Percentiles rank a stretch among this genome's conserved stretches.
phyloP scores from a whole-genome alignment of 768 basidiomycete species.

The Boletus sensibilis region DNA sequence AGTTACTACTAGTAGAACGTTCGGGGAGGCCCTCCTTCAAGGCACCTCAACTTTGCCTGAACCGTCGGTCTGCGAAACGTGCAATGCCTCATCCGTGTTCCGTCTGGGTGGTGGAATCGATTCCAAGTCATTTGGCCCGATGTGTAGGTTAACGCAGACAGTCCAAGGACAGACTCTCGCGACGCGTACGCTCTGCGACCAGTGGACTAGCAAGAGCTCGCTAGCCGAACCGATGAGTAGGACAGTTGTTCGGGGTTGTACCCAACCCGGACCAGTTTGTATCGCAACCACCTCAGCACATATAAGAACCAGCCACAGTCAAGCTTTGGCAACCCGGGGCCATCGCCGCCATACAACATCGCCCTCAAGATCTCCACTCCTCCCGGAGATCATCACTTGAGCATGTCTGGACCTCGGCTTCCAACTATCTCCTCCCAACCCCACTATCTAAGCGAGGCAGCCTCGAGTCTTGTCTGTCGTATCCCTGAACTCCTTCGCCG shows the following conservation, averaged over 20 bases:
- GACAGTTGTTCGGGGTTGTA: neutral
- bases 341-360: neutral
- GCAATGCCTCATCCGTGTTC: neutral
- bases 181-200: neutral
- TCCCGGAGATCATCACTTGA: neutral
- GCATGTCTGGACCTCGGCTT: slow-evolving; percentile 11
- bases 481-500: slow-evolving; percentile 20
- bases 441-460: slow-evolving; percentile 9
- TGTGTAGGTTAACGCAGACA: neutral
- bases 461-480: slow-evolving; percentile 11
- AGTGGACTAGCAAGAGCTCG: neutral
- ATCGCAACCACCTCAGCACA: slow-evolving; percentile 14
- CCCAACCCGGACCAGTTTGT: slow-evolving; percentile 2
- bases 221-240: neutral
- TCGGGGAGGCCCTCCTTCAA: neutral
- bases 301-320: slow-evolving; percentile 10
- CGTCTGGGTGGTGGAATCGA: neutral
- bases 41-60: neutral
- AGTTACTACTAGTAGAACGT: neutral
- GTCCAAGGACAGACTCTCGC: neutral
- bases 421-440: neutral
- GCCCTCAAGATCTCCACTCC: neutral
- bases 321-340: neutral
- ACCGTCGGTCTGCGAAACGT: neutral
- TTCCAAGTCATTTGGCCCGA: neutral